Evolutionary conservation across 345 rosid genomes (phyloP).

Genomic region (Leavenworthia alabamica): DNA sequence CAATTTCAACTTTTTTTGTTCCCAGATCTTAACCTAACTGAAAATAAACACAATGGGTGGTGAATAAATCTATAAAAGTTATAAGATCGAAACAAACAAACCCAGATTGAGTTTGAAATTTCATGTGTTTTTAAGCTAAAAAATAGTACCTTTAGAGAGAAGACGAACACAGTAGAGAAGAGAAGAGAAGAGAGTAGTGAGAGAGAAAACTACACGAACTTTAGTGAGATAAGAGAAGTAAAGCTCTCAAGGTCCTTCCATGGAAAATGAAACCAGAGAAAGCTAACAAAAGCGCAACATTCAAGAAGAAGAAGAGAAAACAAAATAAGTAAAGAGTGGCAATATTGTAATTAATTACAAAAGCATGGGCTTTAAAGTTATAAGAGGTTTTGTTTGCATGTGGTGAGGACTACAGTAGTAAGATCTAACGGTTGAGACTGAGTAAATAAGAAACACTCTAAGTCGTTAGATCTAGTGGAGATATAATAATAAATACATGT

Average conservation of each 20-base stretch:
- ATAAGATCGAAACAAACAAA: neutral
- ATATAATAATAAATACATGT: conserved; percentile 36
- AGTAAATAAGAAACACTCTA: neutral
- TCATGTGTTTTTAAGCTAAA: neutral
- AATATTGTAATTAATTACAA: neutral
- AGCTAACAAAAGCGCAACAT: conserved; percentile 38
- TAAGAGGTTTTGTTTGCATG: neutral
- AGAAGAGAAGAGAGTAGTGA: neutral
- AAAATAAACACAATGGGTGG: neutral
- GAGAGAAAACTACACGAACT: conserved; percentile 27
- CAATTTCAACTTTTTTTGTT: neutral
- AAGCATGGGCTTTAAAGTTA: conserved; percentile 8
- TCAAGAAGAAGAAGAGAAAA: conserved; percentile 25
- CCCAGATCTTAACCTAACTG: neutral
- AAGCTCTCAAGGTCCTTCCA: conserved; percentile 54
- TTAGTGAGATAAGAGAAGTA: conserved; percentile 23
- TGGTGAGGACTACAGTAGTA: neutral
- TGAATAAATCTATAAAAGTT: neutral
- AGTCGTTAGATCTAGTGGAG: conserved; percentile 31
- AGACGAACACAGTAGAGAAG: conserved; percentile 18
- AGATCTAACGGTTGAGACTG: conserved; percentile 34
- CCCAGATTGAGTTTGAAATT: neutral
- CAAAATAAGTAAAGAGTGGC: conserved; percentile 17
- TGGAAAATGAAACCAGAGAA: conserved; percentile 49
- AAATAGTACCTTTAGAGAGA: conserved; percentile 1